Evolutionary conservation across 345 rosid genomes (phyloP).

Genomic region (Stellera chamaejasme): DNA sequence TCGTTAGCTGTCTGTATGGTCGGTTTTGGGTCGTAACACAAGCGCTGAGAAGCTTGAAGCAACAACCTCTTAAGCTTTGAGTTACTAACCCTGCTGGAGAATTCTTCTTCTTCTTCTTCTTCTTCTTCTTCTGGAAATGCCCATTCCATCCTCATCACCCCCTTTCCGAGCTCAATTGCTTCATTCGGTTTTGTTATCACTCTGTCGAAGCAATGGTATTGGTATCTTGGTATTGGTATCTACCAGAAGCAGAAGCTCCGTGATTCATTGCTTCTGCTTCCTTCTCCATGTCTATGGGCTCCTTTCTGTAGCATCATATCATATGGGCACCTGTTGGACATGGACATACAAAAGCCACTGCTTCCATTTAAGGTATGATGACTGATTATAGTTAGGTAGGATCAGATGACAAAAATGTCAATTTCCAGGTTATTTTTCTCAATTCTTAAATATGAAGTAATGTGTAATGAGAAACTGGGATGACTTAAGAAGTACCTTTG

Average conservation of each 20-base stretch:
- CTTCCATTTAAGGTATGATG: not conserved
- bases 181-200: constrained; percentile 15
- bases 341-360: no score
- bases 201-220: constrained; percentile 25
- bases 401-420: no score
- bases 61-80: constrained; percentile 22
- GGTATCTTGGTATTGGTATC: no score
- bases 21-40: constrained; percentile 20
- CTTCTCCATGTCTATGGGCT: constrained; percentile 15
- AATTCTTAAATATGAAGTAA: no score
- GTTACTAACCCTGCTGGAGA: constrained; percentile 16
- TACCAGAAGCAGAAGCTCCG: constrained; percentile 29
- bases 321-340: constrained; percentile 13
- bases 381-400: no score
- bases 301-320: constrained; percentile 30
- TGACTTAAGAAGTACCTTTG: constrained; percentile 18
- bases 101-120: no score
- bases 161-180: constrained; percentile 21
- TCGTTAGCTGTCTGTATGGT: no score
- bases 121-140: constrained; percentile 6
- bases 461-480: no score
- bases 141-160: constrained; percentile 13
- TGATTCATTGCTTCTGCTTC: constrained; percentile 32
- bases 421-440: no score
- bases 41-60: constrained; percentile 10